These are phyloP conservation scores for Ophiobolus disseminans DNA, from an alignment of 2,329 filamentous ascomycete species.

Conservation along the genomic window DNA sequence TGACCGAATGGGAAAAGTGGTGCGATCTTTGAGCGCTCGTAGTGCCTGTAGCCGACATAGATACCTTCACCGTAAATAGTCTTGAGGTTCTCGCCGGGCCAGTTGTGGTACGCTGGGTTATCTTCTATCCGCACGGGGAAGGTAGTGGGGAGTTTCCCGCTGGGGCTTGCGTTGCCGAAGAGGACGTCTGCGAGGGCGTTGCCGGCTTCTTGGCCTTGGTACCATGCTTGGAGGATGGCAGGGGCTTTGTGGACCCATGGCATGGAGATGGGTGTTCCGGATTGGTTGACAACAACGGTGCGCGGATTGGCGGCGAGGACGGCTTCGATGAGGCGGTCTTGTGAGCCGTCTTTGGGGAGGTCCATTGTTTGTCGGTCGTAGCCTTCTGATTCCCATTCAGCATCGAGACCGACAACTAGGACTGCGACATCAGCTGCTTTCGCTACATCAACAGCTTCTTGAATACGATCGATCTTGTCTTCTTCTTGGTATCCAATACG, in stretches of 20 bases:
- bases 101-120: conserved; percentile 75
- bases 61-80: conserved; percentile 76
- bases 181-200: conserved; percentile 81
- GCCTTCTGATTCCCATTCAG: conserved; percentile 78
- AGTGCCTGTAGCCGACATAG: conserved; percentile 76
- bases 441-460: conserved; percentile 70
- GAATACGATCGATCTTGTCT: conserved; percentile 63
- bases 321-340: conserved; percentile 69
- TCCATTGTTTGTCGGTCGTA: conserved; percentile 69
- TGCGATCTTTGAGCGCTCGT: conserved; percentile 66
- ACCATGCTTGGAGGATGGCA: conserved; percentile 78
- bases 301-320: conserved; percentile 71
- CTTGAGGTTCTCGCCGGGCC: conserved; percentile 72
- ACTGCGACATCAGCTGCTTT: conserved; percentile 77
- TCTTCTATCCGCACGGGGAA: conserved; percentile 68
- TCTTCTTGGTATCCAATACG: conserved; percentile 75
- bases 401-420: conserved; percentile 78
- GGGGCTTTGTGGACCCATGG: conserved; percentile 72
- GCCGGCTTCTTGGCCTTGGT: conserved; percentile 85
- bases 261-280: conserved; percentile 75
- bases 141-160: conserved; percentile 75
- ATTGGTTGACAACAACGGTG: conserved; percentile 76
- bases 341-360: conserved; percentile 62
- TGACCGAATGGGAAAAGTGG: conserved; percentile 79
- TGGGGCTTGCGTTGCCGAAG: conserved; percentile 75